Evolutionary conservation across 2,329 filamentous ascomycete genomes (phyloP), one percentile per base, ranked within the genome.

Genomic region (Thelonectria rubi): DNA sequence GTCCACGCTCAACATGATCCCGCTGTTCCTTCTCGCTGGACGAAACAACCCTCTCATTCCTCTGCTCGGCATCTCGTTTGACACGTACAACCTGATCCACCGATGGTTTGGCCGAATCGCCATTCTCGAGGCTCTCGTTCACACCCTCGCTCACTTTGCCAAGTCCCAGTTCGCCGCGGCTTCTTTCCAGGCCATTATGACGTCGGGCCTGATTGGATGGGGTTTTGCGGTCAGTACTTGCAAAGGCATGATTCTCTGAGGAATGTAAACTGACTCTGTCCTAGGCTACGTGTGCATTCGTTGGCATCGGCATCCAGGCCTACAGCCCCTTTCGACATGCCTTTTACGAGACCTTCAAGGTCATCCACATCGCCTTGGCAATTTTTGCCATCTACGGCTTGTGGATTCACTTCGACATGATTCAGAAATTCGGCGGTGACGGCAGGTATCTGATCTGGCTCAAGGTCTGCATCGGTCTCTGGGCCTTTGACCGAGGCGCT

Each of bases 51-150:
- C 90, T 20, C 81, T 94, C 66, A 92, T 94, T 73, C 81, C 82
- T 63, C 80, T 91, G 66, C 82, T 92, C 55, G 87, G 88, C 63
- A 88, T 94, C 65, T 91, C 89, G 4, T 94, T 93, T 75, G 91
- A 94, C 75, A 92, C 90, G 1, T 93, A 91, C 82, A 94, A 94
- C 79, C 78, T 94, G 63, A 81, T 94, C 60, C 91, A 94, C 77
- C 86, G 91, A 64, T 94, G 91, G 91, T 85, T 93, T 65, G 91
- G 91, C 69, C 87, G 91, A 40, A 91, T 93, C 62, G 89, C 91
- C 24, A 83, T 90, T 17, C 77, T 92, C 14, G 90, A 94, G 74
- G 82, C 88, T 10, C 68, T 93, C 42, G 80, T 84, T 30, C 91
- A 94, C 76, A 87, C 86, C 1, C 72, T 87, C 40, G 84, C 88